A percentile compares a stretch with the other conserved stretches of the same genome.
Evolutionary conservation across 208 protist genomes (phyloP).

Genomic region (Tritrichomonas foetus): DNA sequence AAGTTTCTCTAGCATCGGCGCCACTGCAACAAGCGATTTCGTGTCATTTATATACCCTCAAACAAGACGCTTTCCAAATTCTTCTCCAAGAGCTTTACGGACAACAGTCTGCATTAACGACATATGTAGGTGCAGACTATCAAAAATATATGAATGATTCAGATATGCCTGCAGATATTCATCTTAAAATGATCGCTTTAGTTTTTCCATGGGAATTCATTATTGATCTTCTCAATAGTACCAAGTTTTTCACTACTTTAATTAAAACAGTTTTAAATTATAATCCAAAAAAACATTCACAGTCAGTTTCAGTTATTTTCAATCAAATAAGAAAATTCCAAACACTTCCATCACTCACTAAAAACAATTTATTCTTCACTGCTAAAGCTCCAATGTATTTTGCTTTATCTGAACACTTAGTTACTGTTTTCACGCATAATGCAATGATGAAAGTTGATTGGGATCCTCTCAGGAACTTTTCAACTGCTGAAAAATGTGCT

Average conservation of each 20-base stretch:
- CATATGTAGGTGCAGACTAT: not conserved
- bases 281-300: not conserved
- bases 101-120: not conserved
- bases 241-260: not conserved
- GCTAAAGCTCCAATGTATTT: not conserved
- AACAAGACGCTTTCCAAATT: not conserved
- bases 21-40: not conserved
- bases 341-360: not conserved
- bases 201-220: slow-evolving; percentile 9
- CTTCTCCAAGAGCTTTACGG: not conserved
- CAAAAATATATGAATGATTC: not conserved
- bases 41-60: not conserved
- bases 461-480: not conserved
- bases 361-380: not conserved
- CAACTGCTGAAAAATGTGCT: not conserved
- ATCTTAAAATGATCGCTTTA: slow-evolving; percentile 4
- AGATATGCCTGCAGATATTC: slow-evolving; percentile 22
- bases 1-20: not conserved
- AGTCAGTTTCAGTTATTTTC: not conserved
- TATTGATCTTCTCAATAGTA: not conserved
- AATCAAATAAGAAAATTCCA: not conserved
- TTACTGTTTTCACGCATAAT: not conserved
- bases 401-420: not conserved
- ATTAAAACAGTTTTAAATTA: not conserved
- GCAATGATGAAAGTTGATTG: not conserved